A percentile compares a stretch with the other conserved stretches of the same genome.
phyloP scores from a whole-genome alignment of 768 basidiomycete species.

The Roridomyces roridus region DNA sequence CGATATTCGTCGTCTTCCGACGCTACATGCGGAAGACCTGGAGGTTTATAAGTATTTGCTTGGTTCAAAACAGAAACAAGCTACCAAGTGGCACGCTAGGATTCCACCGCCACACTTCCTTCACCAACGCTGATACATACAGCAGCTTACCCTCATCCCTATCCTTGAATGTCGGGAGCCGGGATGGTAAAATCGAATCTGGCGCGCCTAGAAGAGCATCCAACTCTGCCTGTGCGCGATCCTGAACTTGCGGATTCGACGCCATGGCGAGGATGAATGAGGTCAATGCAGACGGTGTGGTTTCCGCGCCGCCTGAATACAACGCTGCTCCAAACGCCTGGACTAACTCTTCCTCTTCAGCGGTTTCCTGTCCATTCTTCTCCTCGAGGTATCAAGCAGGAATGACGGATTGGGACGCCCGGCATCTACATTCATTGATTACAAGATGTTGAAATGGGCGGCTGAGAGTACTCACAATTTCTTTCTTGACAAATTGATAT shows the following conservation, averaged over 20 bases:
- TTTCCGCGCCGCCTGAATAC: constrained; percentile 40
- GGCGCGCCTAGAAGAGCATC: constrained; percentile 2
- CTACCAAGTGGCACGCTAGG: constrained; percentile 11
- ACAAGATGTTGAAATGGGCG: neutral
- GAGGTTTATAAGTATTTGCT: neutral
- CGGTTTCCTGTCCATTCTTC: constrained; percentile 20
- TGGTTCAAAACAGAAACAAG: neutral
- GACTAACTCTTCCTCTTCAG: constrained; percentile 33
- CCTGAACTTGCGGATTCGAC: constrained; percentile 25
- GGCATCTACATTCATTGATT: no score
- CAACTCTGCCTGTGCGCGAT: constrained; percentile 3
- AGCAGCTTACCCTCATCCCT: constrained; percentile 22
- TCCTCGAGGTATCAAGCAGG: constrained; percentile 30
- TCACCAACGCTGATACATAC: constrained; percentile 28
- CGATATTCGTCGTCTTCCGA: constrained; percentile 38
- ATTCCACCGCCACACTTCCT: constrained; percentile 29
- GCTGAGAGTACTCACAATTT: constrained; percentile 34
- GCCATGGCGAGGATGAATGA: constrained; percentile 45
- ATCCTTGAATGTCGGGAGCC: constrained; percentile 30
- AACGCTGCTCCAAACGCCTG: constrained; percentile 37
- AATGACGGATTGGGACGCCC: constrained; percentile 26
- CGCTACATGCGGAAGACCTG: constrained; percentile 31
- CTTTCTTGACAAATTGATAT: constrained; percentile 33
- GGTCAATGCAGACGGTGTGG: constrained; percentile 36
- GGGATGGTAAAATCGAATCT: neutral